These are phyloP conservation scores for Emiliania huxleyi DNA, from an alignment of 78 protist genomes.

Conservation along the genomic window DNA sequence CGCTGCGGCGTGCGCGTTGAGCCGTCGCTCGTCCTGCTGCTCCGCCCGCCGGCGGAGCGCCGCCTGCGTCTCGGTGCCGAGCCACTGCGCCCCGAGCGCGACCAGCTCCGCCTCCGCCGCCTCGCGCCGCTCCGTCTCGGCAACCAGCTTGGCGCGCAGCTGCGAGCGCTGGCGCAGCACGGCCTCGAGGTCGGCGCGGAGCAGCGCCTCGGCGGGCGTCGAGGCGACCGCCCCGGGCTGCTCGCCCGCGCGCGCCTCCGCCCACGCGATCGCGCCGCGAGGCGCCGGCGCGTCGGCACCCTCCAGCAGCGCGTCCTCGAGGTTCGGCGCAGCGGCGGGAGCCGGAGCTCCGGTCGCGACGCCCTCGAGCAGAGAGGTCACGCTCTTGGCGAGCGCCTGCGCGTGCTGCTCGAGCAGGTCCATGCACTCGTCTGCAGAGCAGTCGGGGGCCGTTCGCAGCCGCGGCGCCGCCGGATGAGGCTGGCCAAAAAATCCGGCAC, in stretches of 20 bases:
- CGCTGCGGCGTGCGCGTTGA: neutral
- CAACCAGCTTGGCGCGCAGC: neutral
- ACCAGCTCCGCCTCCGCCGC: neutral
- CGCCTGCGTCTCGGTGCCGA: neutral
- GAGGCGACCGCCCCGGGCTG: neutral
- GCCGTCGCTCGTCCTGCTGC: neutral
- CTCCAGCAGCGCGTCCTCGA: neutral
- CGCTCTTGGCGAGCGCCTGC: neutral
- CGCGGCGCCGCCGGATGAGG: no score
- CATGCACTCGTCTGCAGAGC: no score
- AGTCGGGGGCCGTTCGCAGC: no score
- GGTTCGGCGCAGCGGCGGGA: neutral
- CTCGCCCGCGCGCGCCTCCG: no score
- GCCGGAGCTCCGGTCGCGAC: no score
- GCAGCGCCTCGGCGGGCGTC: neutral
- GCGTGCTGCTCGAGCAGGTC: neutral
- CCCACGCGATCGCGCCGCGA: neutral
- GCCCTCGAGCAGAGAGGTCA: neutral
- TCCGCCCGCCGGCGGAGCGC: neutral
- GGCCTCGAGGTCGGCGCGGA: neutral
- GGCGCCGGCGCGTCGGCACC: neutral
- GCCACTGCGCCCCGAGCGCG: conserved; percentile 9
- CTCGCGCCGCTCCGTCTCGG: neutral
- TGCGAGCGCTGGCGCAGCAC: neutral
- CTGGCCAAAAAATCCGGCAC: no score